Conservation (phyloP, 352 stramenopile species). For the Phytopythium litorale region DNA sequence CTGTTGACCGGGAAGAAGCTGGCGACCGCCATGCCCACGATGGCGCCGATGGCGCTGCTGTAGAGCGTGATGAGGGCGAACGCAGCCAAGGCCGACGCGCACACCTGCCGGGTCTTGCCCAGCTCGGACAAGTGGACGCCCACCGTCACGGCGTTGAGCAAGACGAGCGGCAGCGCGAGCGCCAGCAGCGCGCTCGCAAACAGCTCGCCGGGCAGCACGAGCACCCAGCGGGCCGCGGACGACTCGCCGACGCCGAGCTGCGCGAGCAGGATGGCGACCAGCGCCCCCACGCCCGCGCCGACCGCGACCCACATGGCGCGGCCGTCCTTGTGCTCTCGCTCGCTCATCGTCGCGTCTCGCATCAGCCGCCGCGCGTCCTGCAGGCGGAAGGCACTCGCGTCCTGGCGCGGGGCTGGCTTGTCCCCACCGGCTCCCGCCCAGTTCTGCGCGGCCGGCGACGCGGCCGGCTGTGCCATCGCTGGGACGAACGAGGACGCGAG, state of each 20-base stretch:
- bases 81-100: constrained; percentile 19
- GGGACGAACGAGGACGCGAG: constrained; percentile 3
- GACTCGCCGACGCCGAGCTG: constrained; percentile 15
- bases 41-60: constrained; percentile 40
- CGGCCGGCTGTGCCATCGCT: background rate
- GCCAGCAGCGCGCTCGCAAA: constrained; percentile 35
- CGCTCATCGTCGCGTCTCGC: constrained; percentile 1
- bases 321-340: constrained; percentile 6
- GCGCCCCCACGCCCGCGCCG: constrained; percentile 16
- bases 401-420: background rate
- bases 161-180: constrained; percentile 30
- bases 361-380: constrained; percentile 3
- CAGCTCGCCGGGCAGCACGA: constrained; percentile 30
- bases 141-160: constrained; percentile 3
- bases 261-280: constrained; percentile 19
- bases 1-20: constrained; percentile 25
- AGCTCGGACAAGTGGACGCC: constrained; percentile 39
- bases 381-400: background rate
- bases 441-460: background rate
- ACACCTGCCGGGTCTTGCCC: constrained; percentile 32
- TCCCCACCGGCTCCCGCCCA: background rate
- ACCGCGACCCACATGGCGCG: constrained; percentile 13
- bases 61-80: constrained; percentile 38
- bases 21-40: constrained; percentile 37
- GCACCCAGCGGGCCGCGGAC: constrained; percentile 8